A percentile compares a stretch with the other conserved stretches of the same genome.
These are phyloP conservation scores for Lentinus brumalis DNA, from an alignment of 768 basidiomycete species.

Conservation along the genomic window DNA sequence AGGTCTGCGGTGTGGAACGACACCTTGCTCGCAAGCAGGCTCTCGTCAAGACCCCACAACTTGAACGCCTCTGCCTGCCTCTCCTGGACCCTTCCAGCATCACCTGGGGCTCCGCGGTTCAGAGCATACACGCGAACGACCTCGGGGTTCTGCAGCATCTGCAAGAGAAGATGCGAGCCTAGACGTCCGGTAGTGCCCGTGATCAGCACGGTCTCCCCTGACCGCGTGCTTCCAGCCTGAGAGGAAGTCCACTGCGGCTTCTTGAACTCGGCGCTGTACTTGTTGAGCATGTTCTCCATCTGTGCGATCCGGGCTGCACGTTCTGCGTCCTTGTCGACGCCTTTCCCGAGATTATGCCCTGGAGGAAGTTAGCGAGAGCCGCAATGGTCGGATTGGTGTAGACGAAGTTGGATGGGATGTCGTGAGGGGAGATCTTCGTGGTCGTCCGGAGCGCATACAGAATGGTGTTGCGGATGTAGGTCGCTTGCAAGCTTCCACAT, in stretches of 20 bases:
- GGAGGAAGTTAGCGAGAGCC: conserved; percentile 13
- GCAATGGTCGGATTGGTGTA: conserved; percentile 25
- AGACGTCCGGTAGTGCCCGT: conserved; percentile 37
- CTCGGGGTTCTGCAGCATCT: conserved; percentile 18
- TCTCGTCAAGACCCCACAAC: conserved; percentile 15
- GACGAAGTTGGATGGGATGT: conserved; percentile 24
- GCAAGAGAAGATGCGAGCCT: conserved; percentile 31
- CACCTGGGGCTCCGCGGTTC: conserved; percentile 19
- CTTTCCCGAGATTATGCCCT: conserved; percentile 4
- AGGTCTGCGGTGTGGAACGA: conserved; percentile 24
- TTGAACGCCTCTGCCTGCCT: conserved; percentile 22
- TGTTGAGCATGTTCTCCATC: conserved; percentile 21
- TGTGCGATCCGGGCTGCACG: conserved; percentile 9
- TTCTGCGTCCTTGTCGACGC: conserved; percentile 1
- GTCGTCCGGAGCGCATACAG: conserved; percentile 26
- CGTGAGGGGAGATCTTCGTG: conserved; percentile 6
- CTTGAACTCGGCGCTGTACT: conserved; percentile 18
- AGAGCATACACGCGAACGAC: conserved; percentile 27
- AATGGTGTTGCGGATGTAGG: conserved; percentile 29
- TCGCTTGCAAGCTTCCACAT: conserved; percentile 25
- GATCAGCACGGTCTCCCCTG: conserved; percentile 27
- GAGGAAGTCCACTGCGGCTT: background rate
- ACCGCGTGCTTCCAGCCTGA: background rate
- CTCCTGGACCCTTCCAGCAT: background rate
- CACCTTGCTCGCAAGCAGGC: conserved; percentile 15